phyloP scores from a whole-genome alignment of 2,329 filamentous ascomycete species.

The Arthrobotrys megalospora region DNA sequence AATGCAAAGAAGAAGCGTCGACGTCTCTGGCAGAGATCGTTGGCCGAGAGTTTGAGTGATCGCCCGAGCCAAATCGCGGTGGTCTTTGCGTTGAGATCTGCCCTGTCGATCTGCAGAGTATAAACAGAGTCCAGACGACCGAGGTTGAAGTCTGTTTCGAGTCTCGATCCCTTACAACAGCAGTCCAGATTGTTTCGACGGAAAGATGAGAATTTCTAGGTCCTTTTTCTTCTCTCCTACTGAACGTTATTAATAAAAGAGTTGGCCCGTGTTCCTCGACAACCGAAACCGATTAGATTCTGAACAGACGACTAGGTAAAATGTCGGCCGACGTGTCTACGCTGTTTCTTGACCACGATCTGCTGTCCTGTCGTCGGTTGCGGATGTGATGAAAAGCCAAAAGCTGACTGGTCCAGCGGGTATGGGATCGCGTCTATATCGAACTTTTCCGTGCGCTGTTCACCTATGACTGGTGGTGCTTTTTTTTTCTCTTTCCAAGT shows the following conservation, averaged over 20 bases:
- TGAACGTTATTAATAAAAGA: slow-evolving; percentile 1
- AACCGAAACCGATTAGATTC: slow-evolving; percentile 13
- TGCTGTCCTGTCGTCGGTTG: slow-evolving; percentile 28
- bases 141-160: slow-evolving; percentile 7
- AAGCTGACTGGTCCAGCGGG: slow-evolving; percentile 22
- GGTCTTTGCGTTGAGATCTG: slow-evolving; percentile 36
- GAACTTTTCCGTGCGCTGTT: slow-evolving; percentile 20
- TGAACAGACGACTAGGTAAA: background rate
- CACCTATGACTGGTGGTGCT: slow-evolving; percentile 21
- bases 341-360: slow-evolving; percentile 20
- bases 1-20: background rate
- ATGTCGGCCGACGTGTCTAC: slow-evolving; percentile 26
- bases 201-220: slow-evolving; percentile 9
- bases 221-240: background rate
- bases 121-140: slow-evolving; percentile 13
- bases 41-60: slow-evolving; percentile 18
- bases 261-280: slow-evolving; percentile 1
- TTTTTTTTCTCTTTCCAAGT: slow-evolving; percentile 12
- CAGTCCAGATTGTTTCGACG: slow-evolving; percentile 12
- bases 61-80: slow-evolving; percentile 29
- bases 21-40: slow-evolving; percentile 27
- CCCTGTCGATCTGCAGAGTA: slow-evolving; percentile 42
- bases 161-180: slow-evolving; percentile 16
- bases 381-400: slow-evolving; percentile 34
- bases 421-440: slow-evolving; percentile 27